Percentiles rank a stretch among this genome's conserved stretches.
Evolutionary conservation across 2,329 filamentous ascomycete genomes (phyloP).

Genomic region (Didymella segeticola): DNA sequence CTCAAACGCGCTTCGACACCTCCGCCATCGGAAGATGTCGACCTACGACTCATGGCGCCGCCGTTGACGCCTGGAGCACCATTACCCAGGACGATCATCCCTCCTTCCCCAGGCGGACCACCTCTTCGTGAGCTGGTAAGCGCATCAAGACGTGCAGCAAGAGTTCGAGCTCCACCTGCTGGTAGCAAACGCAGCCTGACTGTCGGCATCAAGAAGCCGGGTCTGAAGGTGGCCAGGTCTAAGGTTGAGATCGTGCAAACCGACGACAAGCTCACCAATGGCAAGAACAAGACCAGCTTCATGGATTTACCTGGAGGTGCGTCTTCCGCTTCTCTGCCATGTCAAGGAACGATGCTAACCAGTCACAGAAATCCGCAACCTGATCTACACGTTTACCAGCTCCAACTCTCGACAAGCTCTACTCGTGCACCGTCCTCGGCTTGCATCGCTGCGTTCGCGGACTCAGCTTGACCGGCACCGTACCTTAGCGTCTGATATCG

Average conservation of each 20-base stretch:
- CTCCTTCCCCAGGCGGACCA: background rate
- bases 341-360: background rate
- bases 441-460: conserved; percentile 32
- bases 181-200: conserved; percentile 1
- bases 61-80: background rate
- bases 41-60: background rate
- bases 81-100: background rate
- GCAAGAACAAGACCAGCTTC: conserved; percentile 19
- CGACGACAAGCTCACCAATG: too few species aligned
- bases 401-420: conserved; percentile 28
- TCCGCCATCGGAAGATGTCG: background rate
- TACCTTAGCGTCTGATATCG: conserved; percentile 24
- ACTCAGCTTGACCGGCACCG: conserved; percentile 28
- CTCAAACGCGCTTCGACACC: background rate
- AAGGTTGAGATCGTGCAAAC: background rate
- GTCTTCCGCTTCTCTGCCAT: background rate
- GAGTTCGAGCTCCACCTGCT: background rate
- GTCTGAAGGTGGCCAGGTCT: background rate
- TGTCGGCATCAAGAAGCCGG: background rate
- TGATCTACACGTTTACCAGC: conserved; percentile 29
- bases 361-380: conserved; percentile 36
- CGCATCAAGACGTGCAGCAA: background rate
- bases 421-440: conserved; percentile 33
- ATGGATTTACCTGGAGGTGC: conserved; percentile 34
- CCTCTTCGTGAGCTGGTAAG: background rate